These are phyloP conservation scores for Phalaenopsis equestris DNA, from an alignment of 106 monocot genomes.

Conservation along the genomic window DNA sequence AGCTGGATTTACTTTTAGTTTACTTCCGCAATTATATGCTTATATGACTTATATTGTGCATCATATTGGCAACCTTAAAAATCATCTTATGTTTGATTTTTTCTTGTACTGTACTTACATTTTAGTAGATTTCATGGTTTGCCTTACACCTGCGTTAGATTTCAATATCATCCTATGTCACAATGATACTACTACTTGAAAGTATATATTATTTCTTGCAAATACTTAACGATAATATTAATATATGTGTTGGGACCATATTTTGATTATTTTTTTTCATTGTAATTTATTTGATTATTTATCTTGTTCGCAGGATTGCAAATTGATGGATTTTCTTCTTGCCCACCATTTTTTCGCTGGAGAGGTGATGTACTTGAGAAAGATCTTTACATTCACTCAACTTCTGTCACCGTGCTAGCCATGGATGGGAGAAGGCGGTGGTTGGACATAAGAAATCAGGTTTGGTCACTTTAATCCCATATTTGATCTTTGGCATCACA, in stretches of 20 bases:
- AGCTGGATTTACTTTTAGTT: not conserved
- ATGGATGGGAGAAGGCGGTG: conserved; percentile 99
- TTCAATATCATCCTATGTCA: not conserved
- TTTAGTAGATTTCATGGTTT: not conserved
- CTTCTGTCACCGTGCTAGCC: conserved; percentile 75
- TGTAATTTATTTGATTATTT: conserved; percentile 1
- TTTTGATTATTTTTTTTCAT: not conserved
- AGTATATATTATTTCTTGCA: not conserved
- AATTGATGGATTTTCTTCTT: conserved; percentile 32
- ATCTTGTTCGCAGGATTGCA: conserved; percentile 28
- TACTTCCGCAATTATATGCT: not conserved
- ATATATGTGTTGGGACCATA: not conserved
- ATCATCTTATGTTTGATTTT: not conserved
- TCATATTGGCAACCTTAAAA: not conserved
- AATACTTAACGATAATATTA: not conserved
- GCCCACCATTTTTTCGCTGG: conserved; percentile 68
- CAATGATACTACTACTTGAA: not conserved
- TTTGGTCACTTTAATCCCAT: conserved; percentile 14
- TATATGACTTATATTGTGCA: not conserved
- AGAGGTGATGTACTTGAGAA: conserved; percentile 65
- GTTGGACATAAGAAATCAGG: conserved; percentile 85
- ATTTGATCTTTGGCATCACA: not conserved
- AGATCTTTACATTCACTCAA: conserved; percentile 76
- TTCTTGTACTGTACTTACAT: not conserved
- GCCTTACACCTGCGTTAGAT: not conserved